Percentiles rank a stretch among this genome's conserved stretches.
Conservation (phyloP, 768 basidiomycete genomes). For the Kwoniella europaea region DNA sequence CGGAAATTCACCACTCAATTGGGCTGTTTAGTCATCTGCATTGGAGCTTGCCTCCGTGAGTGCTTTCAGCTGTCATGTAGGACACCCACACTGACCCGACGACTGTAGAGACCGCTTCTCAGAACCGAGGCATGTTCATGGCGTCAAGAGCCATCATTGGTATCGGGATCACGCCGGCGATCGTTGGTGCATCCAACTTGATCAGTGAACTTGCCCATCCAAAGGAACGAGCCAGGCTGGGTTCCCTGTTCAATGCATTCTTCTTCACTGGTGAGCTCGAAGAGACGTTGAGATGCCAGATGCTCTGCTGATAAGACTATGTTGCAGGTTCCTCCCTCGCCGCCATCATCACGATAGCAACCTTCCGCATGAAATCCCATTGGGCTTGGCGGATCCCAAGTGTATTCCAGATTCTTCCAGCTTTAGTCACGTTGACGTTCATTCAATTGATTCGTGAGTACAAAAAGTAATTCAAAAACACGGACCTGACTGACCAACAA, state of each 20-base stretch:
- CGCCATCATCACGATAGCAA: constrained; percentile 9
- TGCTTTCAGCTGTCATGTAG: neutral
- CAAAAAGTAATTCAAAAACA: too few species aligned
- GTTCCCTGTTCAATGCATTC: constrained; percentile 30
- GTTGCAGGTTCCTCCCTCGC: neutral
- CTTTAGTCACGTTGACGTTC: neutral
- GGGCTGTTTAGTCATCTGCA: constrained; percentile 13
- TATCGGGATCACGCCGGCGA: constrained; percentile 13
- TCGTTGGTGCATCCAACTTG: constrained; percentile 5
- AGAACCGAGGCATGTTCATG: neutral
- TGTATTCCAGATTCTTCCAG: neutral
- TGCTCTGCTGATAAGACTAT: neutral
- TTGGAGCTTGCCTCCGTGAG: constrained; percentile 6
- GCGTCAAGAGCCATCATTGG: constrained; percentile 13
- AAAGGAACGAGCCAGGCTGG: constrained; percentile 27
- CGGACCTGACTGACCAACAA: neutral
- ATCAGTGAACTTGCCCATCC: constrained; percentile 23
- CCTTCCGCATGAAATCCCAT: constrained; percentile 2
- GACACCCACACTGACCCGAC: too few species aligned
- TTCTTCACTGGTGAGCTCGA: constrained; percentile 24
- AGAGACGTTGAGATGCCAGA: neutral
- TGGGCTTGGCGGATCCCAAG: constrained; percentile 10
- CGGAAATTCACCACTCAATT: constrained; percentile 5
- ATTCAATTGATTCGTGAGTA: constrained; percentile 49
- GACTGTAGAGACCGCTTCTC: neutral